These are phyloP conservation scores for Erysimum pusillum DNA, from an alignment of 441 rosid genomes.

Conservation along the genomic window DNA sequence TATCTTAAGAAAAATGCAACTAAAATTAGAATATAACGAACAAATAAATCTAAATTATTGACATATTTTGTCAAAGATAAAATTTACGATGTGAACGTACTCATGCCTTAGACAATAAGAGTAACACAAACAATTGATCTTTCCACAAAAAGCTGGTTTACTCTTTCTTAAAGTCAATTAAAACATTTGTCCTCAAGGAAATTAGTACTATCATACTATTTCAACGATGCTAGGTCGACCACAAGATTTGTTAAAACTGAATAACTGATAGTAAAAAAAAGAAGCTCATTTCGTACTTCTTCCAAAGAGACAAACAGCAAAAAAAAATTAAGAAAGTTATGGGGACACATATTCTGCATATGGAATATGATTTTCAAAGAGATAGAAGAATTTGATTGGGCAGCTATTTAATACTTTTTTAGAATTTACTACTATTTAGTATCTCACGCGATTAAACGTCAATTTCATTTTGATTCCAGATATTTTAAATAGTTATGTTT, in stretches of 20 bases:
- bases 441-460: not conserved
- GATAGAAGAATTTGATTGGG: slow-evolving; percentile 26
- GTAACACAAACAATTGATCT: slow-evolving; percentile 4
- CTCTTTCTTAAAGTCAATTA: slow-evolving; percentile 27
- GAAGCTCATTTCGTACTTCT: not conserved
- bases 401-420: slow-evolving; percentile 30
- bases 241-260: slow-evolving; percentile 20
- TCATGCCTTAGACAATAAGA: slow-evolving; percentile 10
- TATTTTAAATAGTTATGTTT: slow-evolving; percentile 7
- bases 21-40: not conserved
- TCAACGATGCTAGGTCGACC: slow-evolving; percentile 12
- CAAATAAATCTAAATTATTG: not conserved
- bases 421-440: not conserved
- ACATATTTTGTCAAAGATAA: not conserved
- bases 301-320: slow-evolving; percentile 18
- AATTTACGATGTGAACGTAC: not conserved
- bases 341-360: not conserved
- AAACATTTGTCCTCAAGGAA: slow-evolving; percentile 23
- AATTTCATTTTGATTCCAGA: not conserved
- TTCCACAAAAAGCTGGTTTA: not conserved
- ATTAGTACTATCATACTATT: not conserved
- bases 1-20: not conserved
- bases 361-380: not conserved
- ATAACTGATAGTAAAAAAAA: not conserved
- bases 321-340: not conserved